Evolutionary conservation across 2,329 filamentous ascomycete genomes (phyloP), one percentile per base, ranked within the genome.

Genomic region (Fusarium sarcochroum): DNA sequence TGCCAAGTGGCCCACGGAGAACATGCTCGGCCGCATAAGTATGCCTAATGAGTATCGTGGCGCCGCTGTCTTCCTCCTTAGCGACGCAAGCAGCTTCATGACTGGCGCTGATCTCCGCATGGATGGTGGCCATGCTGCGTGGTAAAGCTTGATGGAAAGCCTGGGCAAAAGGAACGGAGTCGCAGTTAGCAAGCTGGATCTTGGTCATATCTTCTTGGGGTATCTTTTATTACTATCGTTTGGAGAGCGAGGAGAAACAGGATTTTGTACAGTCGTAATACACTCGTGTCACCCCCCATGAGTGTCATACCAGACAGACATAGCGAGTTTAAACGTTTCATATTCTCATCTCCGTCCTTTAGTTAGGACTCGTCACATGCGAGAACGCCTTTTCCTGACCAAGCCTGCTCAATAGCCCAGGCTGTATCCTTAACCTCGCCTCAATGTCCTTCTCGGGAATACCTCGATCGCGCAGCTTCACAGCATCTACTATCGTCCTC

Each of bases 1-100:
- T 64, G 79, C 78, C 25, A 86, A 90, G 63, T 97, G 94, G 94
- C 88, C 92, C 17, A 90, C 86, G 72, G 90, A 95, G 80, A 97
- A 97, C 80, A 96, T 97, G 93, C 84, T 97, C 53, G 89, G 86
- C 27, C 85, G 89, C 34, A 82, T 93, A 62, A 91, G 90, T 74
- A 80, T 80, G 21, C 90, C 91, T 0, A 83, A 89, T 48, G 91
- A 94, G 77, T 93, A 91, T 78, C 86, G 90, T 48, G 90, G 91
- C 6, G 89, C 91, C 2, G 90, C 89, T 4, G 86, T 94, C 64
- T 93, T 92, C 82, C 84, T 94, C 30, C 88, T 91, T 30, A 91
- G 88, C 20, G 91, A 93, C 69, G 88, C 90, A 17, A 90, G 87
- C 42, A 83, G 83, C 68, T 94, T 91, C 82, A 92, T 94, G 90